Percentiles rank a stretch among this genome's conserved stretches.
Conservation (phyloP, 2,329 filamentous ascomycete species). For the Monosporascus cannonballus region DNA sequence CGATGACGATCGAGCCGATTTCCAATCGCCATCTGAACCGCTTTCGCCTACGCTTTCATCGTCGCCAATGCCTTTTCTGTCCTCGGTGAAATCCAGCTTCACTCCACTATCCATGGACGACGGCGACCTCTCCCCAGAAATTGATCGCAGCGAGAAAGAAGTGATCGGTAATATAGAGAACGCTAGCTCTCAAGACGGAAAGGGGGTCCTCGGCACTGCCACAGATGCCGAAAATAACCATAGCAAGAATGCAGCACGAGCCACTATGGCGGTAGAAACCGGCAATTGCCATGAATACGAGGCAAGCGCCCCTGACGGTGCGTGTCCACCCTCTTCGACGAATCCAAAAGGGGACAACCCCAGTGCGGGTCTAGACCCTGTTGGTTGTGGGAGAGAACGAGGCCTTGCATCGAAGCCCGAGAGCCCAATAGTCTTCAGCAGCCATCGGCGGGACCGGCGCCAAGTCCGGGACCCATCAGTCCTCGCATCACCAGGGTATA, state of each 20-base stretch:
- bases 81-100: slow-evolving; percentile 18
- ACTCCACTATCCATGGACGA: slow-evolving; percentile 26
- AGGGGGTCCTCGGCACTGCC: slow-evolving; percentile 9
- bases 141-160: slow-evolving; percentile 1
- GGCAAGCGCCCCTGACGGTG: slow-evolving; percentile 21
- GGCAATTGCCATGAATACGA: slow-evolving; percentile 23
- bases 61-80: slow-evolving; percentile 26
- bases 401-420: slow-evolving; percentile 8
- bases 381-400: slow-evolving; percentile 3
- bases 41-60: slow-evolving; percentile 22
- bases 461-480: slow-evolving; percentile 7
- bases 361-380: slow-evolving; percentile 7
- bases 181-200: slow-evolving; percentile 8
- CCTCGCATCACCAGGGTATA: slow-evolving; percentile 6
- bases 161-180: background rate
- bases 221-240: slow-evolving; percentile 6
- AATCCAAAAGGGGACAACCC: slow-evolving; percentile 5
- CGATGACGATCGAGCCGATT: slow-evolving; percentile 18
- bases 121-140: slow-evolving; percentile 16
- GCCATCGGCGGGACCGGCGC: slow-evolving; percentile 1
- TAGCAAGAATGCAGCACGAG: slow-evolving; percentile 13
- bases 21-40: slow-evolving; percentile 17
- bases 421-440: slow-evolving; percentile 8
- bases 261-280: slow-evolving; percentile 13
- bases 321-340: slow-evolving; percentile 15